phyloP scores from a whole-genome alignment of 2,329 filamentous ascomycete genomes.

The Phoma sp. region DNA sequence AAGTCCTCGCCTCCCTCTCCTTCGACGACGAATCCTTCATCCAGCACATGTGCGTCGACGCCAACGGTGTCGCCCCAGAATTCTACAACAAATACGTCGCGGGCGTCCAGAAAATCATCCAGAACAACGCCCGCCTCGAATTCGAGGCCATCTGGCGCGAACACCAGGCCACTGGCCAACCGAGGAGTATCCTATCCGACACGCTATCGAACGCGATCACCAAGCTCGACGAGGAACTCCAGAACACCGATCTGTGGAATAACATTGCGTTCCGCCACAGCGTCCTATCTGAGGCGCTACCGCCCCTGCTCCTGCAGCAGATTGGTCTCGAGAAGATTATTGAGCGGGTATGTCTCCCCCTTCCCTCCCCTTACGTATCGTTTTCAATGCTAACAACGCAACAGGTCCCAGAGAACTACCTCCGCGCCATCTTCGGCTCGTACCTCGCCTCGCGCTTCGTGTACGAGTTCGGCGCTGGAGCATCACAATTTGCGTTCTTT shows the following conservation, averaged over 20 bases:
- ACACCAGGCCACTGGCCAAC: constrained; percentile 78
- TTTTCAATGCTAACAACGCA: constrained; percentile 28
- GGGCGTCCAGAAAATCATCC: constrained; percentile 88
- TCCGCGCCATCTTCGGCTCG: constrained; percentile 94
- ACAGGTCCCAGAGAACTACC: constrained; percentile 85
- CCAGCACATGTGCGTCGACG: constrained; percentile 88
- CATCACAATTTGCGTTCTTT: constrained; percentile 97
- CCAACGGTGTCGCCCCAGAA: constrained; percentile 78
- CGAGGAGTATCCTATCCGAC: constrained; percentile 89
- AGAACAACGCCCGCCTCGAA: constrained; percentile 88
- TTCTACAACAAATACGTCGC: constrained; percentile 96
- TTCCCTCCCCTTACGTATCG: too few species aligned
- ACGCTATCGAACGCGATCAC: constrained; percentile 92
- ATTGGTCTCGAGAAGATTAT: constrained; percentile 91
- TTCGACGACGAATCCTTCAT: constrained; percentile 91
- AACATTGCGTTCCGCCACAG: constrained; percentile 78
- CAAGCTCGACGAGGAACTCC: constrained; percentile 94
- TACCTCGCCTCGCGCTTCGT: constrained; percentile 96
- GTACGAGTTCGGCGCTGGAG: constrained; percentile 90
- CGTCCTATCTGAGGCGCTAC: constrained; percentile 85
- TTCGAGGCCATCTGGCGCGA: constrained; percentile 99
- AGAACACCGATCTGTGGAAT: constrained; percentile 90
- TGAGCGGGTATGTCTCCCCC: constrained; percentile 65
- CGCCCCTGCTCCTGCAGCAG: constrained; percentile 82
- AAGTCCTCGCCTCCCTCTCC: constrained; percentile 91